Conservation (phyloP, 805 yeast genomes). For the Saturnispora zaruensis region DNA sequence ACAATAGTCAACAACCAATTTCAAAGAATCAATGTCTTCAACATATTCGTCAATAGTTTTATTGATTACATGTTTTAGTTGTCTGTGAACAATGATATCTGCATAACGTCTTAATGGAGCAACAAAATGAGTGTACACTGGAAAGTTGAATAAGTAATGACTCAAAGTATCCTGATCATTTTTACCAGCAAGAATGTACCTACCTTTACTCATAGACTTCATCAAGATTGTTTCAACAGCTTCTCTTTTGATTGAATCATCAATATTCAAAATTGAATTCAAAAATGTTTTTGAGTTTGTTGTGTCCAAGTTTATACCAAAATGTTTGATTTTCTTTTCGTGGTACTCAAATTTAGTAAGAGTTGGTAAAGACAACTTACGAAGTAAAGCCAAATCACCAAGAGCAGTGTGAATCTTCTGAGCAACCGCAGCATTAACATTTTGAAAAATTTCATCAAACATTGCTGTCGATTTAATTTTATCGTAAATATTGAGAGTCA, state of each 20-base stretch:
- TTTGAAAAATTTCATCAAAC: constrained; percentile 67
- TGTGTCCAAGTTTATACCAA: constrained; percentile 66
- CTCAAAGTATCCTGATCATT: constrained; percentile 69
- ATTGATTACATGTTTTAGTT: constrained; percentile 59
- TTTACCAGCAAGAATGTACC: constrained; percentile 82
- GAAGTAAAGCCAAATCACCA: constrained; percentile 74
- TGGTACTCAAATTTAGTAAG: constrained; percentile 73
- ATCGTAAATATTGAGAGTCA: constrained; percentile 66
- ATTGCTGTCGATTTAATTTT: constrained; percentile 47
- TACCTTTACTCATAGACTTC: constrained; percentile 80
- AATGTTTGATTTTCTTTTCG: constrained; percentile 55
- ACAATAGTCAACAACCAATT: constrained; percentile 84
- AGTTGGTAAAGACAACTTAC: constrained; percentile 84
- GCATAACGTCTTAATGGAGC: constrained; percentile 89
- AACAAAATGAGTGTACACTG: constrained; percentile 88
- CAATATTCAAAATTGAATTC: constrained; percentile 55
- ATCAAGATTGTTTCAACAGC: constrained; percentile 71
- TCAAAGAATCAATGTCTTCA: constrained; percentile 59
- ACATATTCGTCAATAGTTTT: constrained; percentile 32
- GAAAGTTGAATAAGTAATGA: constrained; percentile 75
- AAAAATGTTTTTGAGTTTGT: constrained; percentile 63
- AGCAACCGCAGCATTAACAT: constrained; percentile 81
- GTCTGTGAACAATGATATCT: constrained; percentile 88
- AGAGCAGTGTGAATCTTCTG: constrained; percentile 63
- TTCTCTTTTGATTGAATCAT: constrained; percentile 53